Evolutionary conservation across 768 basidiomycete species (phyloP).

Genomic region (Galerina sulciceps): DNA sequence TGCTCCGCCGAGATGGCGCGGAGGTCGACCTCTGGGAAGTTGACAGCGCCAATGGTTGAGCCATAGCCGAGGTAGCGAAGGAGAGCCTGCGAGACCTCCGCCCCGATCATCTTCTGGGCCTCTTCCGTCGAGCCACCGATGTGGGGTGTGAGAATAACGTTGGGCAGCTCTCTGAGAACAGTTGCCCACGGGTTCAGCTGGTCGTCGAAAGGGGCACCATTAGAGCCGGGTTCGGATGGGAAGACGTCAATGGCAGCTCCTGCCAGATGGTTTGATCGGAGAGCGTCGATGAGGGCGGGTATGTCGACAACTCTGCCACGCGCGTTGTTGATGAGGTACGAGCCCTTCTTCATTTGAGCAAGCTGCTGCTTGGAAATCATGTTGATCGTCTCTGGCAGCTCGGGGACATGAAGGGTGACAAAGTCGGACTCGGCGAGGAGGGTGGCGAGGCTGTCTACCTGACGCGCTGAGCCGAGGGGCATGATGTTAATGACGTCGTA

Average conservation of each 20-base stretch:
- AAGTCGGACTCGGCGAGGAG: constrained; percentile 88
- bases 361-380: constrained; percentile 85
- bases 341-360: constrained; percentile 89
- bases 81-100: constrained; percentile 88
- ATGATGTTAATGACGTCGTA: constrained; percentile 96
- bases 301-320: constrained; percentile 96
- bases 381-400: constrained; percentile 93
- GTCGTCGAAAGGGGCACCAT: constrained; percentile 90
- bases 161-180: constrained; percentile 74
- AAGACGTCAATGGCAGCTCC: constrained; percentile 93
- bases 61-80: constrained; percentile 92
- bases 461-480: constrained; percentile 93
- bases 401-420: constrained; percentile 95
- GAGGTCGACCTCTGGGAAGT: constrained; percentile 98
- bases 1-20: constrained; percentile 89
- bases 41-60: constrained; percentile 90
- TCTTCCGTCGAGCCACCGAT: constrained; percentile 99
- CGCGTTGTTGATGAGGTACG: constrained; percentile 98
- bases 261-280: constrained; percentile 87
- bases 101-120: constrained; percentile 96
- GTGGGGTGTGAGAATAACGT: constrained; percentile 97
- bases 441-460: constrained; percentile 77
- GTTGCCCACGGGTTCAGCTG: constrained; percentile 85
- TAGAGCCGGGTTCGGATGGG: constrained; percentile 90
- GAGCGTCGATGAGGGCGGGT: constrained; percentile 80